A percentile compares a stretch with the other conserved stretches of the same genome.
These are phyloP conservation scores for Pseudognaphalium luteoalbum DNA, from an alignment of 129 eudicot genomes.

Conservation along the genomic window DNA sequence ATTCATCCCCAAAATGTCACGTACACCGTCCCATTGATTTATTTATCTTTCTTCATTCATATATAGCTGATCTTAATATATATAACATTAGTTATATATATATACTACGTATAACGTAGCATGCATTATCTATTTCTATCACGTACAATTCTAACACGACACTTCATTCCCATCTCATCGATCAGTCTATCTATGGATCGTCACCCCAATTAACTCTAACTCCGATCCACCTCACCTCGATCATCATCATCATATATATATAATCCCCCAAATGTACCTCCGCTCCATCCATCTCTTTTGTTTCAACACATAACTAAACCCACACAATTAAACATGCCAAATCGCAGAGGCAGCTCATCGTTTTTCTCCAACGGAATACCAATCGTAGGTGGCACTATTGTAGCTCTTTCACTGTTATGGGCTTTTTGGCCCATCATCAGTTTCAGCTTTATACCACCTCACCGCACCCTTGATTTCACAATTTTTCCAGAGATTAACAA, in stretches of 20 bases:
- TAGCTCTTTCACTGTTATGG: conserved; percentile 50
- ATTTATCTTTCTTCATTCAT: too few species aligned
- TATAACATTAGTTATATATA: too few species aligned
- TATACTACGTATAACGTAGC: too few species aligned
- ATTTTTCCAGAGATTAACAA: neutral
- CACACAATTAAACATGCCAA: conserved; percentile 18
- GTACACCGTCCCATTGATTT: too few species aligned
- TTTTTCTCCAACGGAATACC: conserved; percentile 31
- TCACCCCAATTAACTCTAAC: too few species aligned
- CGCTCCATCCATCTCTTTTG: neutral
- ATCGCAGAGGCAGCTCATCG: conserved; percentile 28
- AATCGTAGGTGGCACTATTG: conserved; percentile 35
- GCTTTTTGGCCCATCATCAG: conserved; percentile 43
- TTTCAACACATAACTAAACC: neutral
- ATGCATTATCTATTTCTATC: too few species aligned
- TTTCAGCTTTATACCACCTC: neutral
- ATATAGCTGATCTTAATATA: too few species aligned
- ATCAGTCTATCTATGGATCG: too few species aligned
- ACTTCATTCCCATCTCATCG: neutral
- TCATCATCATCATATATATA: too few species aligned
- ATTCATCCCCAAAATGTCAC: too few species aligned
- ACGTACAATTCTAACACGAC: conserved; percentile 8
- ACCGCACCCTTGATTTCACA: neutral
- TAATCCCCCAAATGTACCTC: too few species aligned
- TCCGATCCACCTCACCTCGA: too few species aligned